These are phyloP conservation scores for Baudoinia panamericana DNA, from an alignment of 495 filamentous ascomycete species.

Conservation along the genomic window DNA sequence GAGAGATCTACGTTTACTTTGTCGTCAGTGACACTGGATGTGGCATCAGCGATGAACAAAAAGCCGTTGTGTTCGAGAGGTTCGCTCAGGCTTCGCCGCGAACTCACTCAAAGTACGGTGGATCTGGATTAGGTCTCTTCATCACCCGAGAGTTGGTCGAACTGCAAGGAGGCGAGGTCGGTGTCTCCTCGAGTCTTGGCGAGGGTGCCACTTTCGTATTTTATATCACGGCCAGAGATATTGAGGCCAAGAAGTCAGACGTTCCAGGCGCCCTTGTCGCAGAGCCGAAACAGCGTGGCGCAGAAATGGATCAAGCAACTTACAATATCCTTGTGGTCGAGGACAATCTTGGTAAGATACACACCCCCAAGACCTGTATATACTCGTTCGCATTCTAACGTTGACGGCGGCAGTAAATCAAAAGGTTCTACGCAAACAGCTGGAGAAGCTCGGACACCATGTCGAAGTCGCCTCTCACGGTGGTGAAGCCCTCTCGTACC, in stretches of 20 bases:
- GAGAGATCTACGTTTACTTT: not conserved
- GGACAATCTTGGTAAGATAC: slow-evolving; percentile 22
- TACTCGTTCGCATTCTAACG: too few relatives aligned
- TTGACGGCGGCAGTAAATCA: too few relatives aligned
- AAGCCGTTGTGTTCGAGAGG: slow-evolving; percentile 34
- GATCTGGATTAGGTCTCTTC: slow-evolving; percentile 19
- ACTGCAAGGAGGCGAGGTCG: slow-evolving; percentile 20
- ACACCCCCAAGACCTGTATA: too few relatives aligned
- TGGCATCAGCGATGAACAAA: slow-evolving; percentile 27
- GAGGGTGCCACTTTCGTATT: slow-evolving; percentile 18
- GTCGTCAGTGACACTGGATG: not conserved
- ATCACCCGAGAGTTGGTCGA: slow-evolving; percentile 19
- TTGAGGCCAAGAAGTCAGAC: not conserved
- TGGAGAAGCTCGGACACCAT: slow-evolving; percentile 2
- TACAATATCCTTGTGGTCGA: slow-evolving; percentile 17
- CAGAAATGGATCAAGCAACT: not conserved
- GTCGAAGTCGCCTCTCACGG: slow-evolving; percentile 21
- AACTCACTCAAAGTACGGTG: slow-evolving; percentile 19
- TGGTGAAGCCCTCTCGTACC: slow-evolving; percentile 8
- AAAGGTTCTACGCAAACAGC: slow-evolving; percentile 15
- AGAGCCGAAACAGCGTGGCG: not conserved
- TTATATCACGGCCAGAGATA: slow-evolving; percentile 18
- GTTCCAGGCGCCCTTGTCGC: not conserved
- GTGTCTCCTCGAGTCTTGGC: slow-evolving; percentile 16
- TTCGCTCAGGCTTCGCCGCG: slow-evolving; percentile 26